Base-by-base conservation (phyloP, 305 asterid species). In the Fraxinus sp. region DNA sequence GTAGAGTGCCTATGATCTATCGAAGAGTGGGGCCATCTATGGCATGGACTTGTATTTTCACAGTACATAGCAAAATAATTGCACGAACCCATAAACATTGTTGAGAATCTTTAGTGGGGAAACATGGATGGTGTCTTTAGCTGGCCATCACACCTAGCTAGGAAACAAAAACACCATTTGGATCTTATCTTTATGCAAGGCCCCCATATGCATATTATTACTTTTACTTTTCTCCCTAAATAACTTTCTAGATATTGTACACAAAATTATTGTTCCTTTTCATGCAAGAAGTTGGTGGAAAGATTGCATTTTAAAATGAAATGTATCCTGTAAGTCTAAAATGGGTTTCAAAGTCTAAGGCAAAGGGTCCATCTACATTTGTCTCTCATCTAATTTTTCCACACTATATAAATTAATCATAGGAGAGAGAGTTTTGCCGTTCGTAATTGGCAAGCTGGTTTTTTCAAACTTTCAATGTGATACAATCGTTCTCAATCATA, bases 131-230 rank as follows among this genome's bases (percentile, higher is more conserved):
- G 83, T 81, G 74, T 46, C 87, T 16, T 62, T 55, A 55, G 87
- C 87, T 84, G 88, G 79, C 86, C 75, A 74, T 46, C 75, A 68
- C 75, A 68, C 39, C 14, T 5, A 22, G 75, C 75, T 68, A 68
- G 20, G 75, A 68, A 79, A 81, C 87, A 82, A 86, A 80, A 86
- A 49, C 79, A 79, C 55, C 78, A 85, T 85, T 81, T 81, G 85
- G 77, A 81, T 71, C 76, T 59, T 77, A 71, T 73, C 76, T 55
- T 46, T 26, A 59, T 77, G 72, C 26, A 39, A 62, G 75, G 86
- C 2, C 28, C 77, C 87, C 90, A 83, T 36, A 77, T 57, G 35
- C 66, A 43, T 75, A 18, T 2, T 68, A 22, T 11, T 78, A 75
- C 81, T 77, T 83, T 83, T 73, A 46, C 20, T 52, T 11, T 73